Conservation (phyloP, 1,139 yeast species). For the Arxiozyma bovina region DNA sequence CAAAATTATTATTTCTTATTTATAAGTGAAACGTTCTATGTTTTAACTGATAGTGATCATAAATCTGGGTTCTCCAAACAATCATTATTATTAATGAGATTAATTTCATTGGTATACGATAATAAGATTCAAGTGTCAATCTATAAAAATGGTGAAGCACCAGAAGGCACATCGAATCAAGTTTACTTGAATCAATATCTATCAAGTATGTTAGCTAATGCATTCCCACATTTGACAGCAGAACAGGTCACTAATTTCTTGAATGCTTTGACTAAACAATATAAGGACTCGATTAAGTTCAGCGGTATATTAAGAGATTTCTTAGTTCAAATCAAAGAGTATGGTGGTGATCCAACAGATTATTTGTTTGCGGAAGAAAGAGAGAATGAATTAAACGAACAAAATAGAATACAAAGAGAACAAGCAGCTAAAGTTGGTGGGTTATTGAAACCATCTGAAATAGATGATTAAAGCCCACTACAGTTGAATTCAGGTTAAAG, state of each 20-base stretch:
- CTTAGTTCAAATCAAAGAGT: constrained; percentile 89
- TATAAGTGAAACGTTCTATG: constrained; percentile 84
- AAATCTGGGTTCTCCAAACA: constrained; percentile 92
- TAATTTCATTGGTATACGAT: constrained; percentile 76
- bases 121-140: constrained; percentile 67
- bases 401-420: constrained; percentile 62
- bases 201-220: constrained; percentile 70
- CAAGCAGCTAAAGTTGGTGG: constrained; percentile 88
- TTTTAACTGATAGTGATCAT: constrained; percentile 93
- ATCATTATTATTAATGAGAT: constrained; percentile 71
- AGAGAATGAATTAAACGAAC: constrained; percentile 66
- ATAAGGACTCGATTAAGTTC: constrained; percentile 68
- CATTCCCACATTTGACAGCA: constrained; percentile 82
- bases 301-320: constrained; percentile 87
- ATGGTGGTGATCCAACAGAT: constrained; percentile 88
- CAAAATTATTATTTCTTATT: constrained; percentile 83
- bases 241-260: constrained; percentile 79
- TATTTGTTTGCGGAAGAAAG: constrained; percentile 92
- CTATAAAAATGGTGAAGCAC: constrained; percentile 66
- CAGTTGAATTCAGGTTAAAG: background rate
- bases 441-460: constrained; percentile 87
- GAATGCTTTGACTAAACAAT: constrained; percentile 63
- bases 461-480: constrained; percentile 52
- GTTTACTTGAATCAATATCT: constrained; percentile 72
- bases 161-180: constrained; percentile 75